Evolutionary conservation across 2,329 filamentous ascomycete genomes (phyloP), one percentile per base, ranked within the genome.

Genomic region (Fusarium sp.): DNA sequence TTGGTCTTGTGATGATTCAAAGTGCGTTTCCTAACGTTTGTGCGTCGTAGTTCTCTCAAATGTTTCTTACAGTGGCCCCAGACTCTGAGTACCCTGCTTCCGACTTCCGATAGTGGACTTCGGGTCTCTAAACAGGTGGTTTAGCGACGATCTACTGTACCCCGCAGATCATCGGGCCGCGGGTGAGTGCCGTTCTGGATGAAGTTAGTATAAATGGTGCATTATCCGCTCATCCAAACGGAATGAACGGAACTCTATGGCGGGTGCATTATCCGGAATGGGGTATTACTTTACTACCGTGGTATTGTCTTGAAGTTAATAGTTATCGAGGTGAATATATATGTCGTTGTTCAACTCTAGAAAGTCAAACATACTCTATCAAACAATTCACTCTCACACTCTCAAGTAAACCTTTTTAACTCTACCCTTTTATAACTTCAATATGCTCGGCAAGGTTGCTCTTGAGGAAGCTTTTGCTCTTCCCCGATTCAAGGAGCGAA

Each of bases 381-480:
- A 43, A 26, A 44, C 56, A 39, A 11, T 37, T 21, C 13, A 48
- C 24, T 16, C 23, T 24, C 33, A 49, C 26, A n/a, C n/a, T 24
- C 33, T 31, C 38, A 24, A 10, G 16, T 26, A 5, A 13, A 26
- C 26, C 6, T 35, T 21, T 18, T 31, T n/a, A 24, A n/a, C 8
- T 26, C 4, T 18, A 39, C 13, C 20, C 23, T 43, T 6, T 12
- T 13, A 46, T 8, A 8, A 33, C 12, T 31, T 43, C 59, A 75
- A 7, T 24, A 89, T 89, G 86, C 77, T 84, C 15, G 88, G 88
- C 63, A 90, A 91, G 67, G 83, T 90, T 60, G 85, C 85, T 15
- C 80, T 90, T 23, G 88, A 90, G 75, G 88, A 90, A 78, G 87
- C 87, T 16, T 90, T 89, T 66, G 85, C 84, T 63, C 81, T 89